Percentiles rank a stretch among this genome's conserved stretches.
Evolutionary conservation across 2,329 filamentous ascomycete genomes (phyloP).

Genomic region (Diplodia scrobiculata): DNA sequence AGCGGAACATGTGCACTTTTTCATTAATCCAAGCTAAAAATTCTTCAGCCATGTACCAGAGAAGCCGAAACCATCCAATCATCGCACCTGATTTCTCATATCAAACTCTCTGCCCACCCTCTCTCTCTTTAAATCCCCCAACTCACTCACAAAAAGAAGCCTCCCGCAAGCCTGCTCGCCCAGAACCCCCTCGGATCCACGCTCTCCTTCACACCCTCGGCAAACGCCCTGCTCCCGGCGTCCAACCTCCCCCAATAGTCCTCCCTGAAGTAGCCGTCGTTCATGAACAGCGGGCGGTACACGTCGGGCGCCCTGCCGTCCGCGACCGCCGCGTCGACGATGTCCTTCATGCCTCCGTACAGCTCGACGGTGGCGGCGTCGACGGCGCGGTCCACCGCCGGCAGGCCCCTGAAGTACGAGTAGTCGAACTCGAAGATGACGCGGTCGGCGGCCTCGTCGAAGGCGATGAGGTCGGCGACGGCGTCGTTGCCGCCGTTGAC

Average conservation of each 20-base stretch:
- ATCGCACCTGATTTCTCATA: too few relatives aligned
- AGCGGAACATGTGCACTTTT: too few relatives aligned
- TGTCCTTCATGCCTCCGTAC: conserved; percentile 43
- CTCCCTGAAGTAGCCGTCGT: conserved; percentile 50
- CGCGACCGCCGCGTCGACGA: conserved; percentile 42
- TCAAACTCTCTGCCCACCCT: too few relatives aligned
- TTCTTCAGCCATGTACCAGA: too few relatives aligned
- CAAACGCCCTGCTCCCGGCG: conserved; percentile 37
- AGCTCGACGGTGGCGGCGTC: conserved; percentile 46
- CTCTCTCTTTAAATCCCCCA: too few relatives aligned
- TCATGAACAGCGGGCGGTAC: conserved; percentile 53
- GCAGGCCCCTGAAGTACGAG: conserved; percentile 39
- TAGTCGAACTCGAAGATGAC: conserved; percentile 53
- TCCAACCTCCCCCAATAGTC: conserved; percentile 49
- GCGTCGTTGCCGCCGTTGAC: not conserved
- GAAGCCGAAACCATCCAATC: too few relatives aligned
- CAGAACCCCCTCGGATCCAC: conserved; percentile 49
- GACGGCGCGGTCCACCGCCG: conserved; percentile 42
- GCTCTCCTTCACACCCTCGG: conserved; percentile 40
- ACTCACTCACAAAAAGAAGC: conserved; percentile 34
- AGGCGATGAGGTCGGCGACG: conserved; percentile 44
- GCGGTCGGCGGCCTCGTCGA: conserved; percentile 47
- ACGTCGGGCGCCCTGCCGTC: conserved; percentile 45
- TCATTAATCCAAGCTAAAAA: too few relatives aligned
- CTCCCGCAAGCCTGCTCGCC: conserved; percentile 44